Evolutionary conservation across 371 early-diverging fungal species (phyloP).

Genomic region (Globomyces sp.): DNA sequence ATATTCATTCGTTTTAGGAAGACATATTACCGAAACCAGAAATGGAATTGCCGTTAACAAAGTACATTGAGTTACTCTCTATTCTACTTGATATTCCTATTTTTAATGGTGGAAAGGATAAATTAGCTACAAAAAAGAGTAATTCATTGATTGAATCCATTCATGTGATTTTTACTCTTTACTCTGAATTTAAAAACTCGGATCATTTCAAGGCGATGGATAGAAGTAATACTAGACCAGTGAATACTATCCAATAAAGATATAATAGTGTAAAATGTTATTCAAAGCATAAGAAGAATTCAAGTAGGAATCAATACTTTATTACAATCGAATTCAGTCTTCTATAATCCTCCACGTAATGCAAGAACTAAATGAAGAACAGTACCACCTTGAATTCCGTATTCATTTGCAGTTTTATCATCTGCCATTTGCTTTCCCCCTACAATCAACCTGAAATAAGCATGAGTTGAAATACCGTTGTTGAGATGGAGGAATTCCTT

Average conservation of each 20-base stretch:
- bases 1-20: slow-evolving; percentile 12
- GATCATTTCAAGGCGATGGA: slow-evolving; percentile 47
- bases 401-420: slow-evolving; percentile 75
- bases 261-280: no score
- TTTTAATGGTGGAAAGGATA: slow-evolving; percentile 14
- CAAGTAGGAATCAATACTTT: slow-evolving; percentile 8
- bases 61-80: slow-evolving; percentile 33
- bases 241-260: no score
- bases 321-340: not conserved
- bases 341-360: slow-evolving; percentile 84
- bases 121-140: slow-evolving; percentile 15
- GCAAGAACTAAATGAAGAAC: slow-evolving; percentile 97
- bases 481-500: slow-evolving; percentile 95
- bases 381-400: slow-evolving; percentile 81
- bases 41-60: slow-evolving; percentile 36
- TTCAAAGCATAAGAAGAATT: not conserved
- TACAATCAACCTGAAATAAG: slow-evolving; percentile 85
- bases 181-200: slow-evolving; percentile 50
- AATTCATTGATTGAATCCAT: slow-evolving; percentile 41
- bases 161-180: slow-evolving; percentile 50
- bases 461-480: slow-evolving; percentile 87
- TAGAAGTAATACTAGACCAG: slow-evolving; percentile 7
- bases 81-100: slow-evolving; percentile 48
- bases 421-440: slow-evolving; percentile 65
- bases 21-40: slow-evolving; percentile 35